Evolutionary conservation across 2,329 filamentous ascomycete genomes (phyloP).

Genomic region (Thelonectria rubi): DNA sequence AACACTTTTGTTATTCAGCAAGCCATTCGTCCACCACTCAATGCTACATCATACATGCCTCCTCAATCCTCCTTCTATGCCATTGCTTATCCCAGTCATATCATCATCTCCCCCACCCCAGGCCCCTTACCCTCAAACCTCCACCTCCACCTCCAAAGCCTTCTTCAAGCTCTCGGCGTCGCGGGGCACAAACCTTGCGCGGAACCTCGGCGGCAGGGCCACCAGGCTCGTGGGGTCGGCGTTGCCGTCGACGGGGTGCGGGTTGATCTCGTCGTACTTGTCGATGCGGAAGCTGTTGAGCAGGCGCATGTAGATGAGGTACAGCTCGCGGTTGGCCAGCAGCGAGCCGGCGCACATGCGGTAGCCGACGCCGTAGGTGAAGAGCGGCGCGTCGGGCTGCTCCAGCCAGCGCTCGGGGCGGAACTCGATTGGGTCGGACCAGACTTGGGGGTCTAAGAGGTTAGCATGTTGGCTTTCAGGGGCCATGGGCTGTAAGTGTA

Average conservation of each 20-base stretch:
- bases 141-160: constrained; percentile 24
- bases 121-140: not conserved
- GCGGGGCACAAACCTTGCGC: constrained; percentile 66
- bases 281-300: constrained; percentile 69
- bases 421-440: constrained; percentile 64
- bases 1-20: not conserved
- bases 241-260: constrained; percentile 67
- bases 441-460: constrained; percentile 30
- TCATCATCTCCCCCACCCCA: not conserved
- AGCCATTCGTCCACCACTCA: too few species aligned
- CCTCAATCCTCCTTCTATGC: not conserved
- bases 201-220: constrained; percentile 66
- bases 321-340: constrained; percentile 71
- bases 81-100: not conserved
- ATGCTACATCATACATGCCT: too few species aligned
- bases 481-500: too few species aligned
- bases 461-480: constrained; percentile 3
- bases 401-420: constrained; percentile 64
- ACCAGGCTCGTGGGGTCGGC: constrained; percentile 70
- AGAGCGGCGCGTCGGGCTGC: constrained; percentile 69
- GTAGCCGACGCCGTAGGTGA: constrained; percentile 73
- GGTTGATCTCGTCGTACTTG: constrained; percentile 62
- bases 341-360: constrained; percentile 70
- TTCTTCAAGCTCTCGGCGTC: constrained; percentile 32
- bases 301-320: constrained; percentile 69